Conservation (phyloP, 108 stramenopile species). For the Fragilariopsis cylindrus region DNA sequence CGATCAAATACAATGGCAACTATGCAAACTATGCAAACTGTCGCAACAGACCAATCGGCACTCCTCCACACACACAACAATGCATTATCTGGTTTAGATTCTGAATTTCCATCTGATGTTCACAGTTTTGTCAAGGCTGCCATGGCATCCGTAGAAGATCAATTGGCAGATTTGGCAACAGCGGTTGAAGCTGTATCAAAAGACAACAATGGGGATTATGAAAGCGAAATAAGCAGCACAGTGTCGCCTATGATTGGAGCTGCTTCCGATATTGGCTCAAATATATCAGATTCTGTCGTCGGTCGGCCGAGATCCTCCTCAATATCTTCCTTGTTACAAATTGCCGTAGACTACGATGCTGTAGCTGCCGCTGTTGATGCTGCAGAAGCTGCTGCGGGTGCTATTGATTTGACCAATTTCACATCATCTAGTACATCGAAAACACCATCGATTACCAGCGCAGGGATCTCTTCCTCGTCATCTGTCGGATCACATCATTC, state of each 20-base stretch:
- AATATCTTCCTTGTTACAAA: constrained; percentile 18
- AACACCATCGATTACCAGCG: background rate
- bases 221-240: constrained; percentile 41
- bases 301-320: constrained; percentile 38
- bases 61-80: background rate
- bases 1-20: constrained; percentile 66
- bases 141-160: constrained; percentile 48
- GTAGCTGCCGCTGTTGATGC: constrained; percentile 76
- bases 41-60: constrained; percentile 46
- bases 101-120: constrained; percentile 41
- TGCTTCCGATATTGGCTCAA: constrained; percentile 20
- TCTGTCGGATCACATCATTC: constrained; percentile 3
- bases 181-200: constrained; percentile 22
- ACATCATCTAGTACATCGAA: background rate
- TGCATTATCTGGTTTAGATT: constrained; percentile 13
- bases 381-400: constrained; percentile 72
- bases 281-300: constrained; percentile 11
- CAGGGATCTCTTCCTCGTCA: background rate
- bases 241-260: constrained; percentile 48
- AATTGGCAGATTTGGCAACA: constrained; percentile 47
- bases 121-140: constrained; percentile 50
- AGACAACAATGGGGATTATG: constrained; percentile 20
- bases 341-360: constrained; percentile 74
- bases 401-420: constrained; percentile 49
- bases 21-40: constrained; percentile 4